Evolutionary conservation across 768 basidiomycete species (phyloP).

Genomic region (Cystofilobasidium macerans): DNA sequence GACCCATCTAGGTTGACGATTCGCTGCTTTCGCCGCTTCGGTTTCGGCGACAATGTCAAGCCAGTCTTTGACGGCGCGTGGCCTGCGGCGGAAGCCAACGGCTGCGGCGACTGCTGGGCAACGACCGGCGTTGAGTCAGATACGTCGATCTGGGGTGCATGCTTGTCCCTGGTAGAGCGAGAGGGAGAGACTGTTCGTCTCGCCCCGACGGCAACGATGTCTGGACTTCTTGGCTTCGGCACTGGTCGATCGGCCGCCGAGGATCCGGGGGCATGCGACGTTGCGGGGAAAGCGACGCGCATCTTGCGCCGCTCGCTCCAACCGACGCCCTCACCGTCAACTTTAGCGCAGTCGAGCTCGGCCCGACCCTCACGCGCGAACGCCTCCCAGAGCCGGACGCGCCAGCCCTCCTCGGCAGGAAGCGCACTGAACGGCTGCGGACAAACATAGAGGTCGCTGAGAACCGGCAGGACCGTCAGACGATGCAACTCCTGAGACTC

Average conservation of each 20-base stretch:
- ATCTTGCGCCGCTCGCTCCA: conserved; percentile 35
- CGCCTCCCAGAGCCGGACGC: conserved; percentile 66
- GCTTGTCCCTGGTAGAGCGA: no score
- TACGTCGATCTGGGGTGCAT: background rate
- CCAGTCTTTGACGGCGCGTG: background rate
- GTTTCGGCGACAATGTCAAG: conserved; percentile 5
- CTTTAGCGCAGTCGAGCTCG: conserved; percentile 41
- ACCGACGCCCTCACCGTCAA: conserved; percentile 51
- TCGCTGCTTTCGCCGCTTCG: conserved; percentile 52
- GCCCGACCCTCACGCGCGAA: conserved; percentile 74
- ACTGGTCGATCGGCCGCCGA: background rate
- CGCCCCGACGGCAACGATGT: conserved; percentile 2
- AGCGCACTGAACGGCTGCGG: conserved; percentile 62
- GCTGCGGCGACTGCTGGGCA: background rate
- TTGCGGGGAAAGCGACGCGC: conserved; percentile 19
- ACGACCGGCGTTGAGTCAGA: background rate
- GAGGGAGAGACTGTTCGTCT: background rate
- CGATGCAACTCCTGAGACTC: conserved; percentile 22
- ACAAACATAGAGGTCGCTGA: conserved; percentile 19
- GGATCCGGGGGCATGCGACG: background rate
- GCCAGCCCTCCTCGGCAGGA: conserved; percentile 51
- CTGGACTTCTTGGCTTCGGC: conserved; percentile 1
- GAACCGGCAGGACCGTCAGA: conserved; percentile 9
- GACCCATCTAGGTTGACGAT: conserved; percentile 63
- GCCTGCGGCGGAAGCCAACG: background rate